A percentile compares a stretch with the other conserved stretches of the same genome.
These are phyloP conservation scores for Protomyces inouyei DNA, from an alignment of 1,139 yeast species.

Conservation along the genomic window DNA sequence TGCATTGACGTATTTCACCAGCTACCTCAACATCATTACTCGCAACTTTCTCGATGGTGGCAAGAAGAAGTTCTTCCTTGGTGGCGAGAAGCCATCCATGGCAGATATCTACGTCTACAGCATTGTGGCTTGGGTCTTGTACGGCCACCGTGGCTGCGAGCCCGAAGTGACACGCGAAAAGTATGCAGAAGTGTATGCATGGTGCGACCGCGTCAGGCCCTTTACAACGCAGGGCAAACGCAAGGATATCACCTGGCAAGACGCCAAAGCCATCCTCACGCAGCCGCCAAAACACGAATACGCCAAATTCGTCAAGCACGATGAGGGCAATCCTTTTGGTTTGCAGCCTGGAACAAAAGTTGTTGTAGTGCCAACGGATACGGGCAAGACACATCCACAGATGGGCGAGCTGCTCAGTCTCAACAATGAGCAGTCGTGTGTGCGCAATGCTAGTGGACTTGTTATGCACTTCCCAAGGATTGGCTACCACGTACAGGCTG, in stretches of 20 bases:
- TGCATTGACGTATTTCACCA: background rate
- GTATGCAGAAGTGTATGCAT: slow-evolving; percentile 5
- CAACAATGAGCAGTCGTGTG: slow-evolving; percentile 14
- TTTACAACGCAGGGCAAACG: slow-evolving; percentile 1
- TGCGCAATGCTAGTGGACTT: slow-evolving; percentile 11
- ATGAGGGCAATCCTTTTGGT: background rate
- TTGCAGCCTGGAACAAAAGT: slow-evolving; percentile 4
- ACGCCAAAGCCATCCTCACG: slow-evolving; percentile 7
- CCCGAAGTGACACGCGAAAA: slow-evolving; percentile 10
- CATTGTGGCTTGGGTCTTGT: slow-evolving; percentile 7
- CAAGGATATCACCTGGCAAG: slow-evolving; percentile 10
- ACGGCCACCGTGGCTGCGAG: slow-evolving; percentile 1
- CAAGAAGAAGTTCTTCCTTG: slow-evolving; percentile 10
- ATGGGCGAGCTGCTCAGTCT: slow-evolving; percentile 7
- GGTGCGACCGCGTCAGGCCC: slow-evolving; percentile 6
- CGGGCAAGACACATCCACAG: slow-evolving; percentile 21
- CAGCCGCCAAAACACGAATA: slow-evolving; percentile 23
- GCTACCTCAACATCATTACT: slow-evolving; percentile 4
- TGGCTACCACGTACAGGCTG: slow-evolving; percentile 12
- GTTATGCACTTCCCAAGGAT: slow-evolving; percentile 22
- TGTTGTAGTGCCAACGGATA: slow-evolving; percentile 10
- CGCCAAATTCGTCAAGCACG: slow-evolving; percentile 23
- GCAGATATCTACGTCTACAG: slow-evolving; percentile 24
- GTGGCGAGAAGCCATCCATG: slow-evolving; percentile 16
- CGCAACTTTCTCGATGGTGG: background rate